These are phyloP conservation scores for Boletus reticulatus DNA, from an alignment of 768 basidiomycete species.

Conservation along the genomic window DNA sequence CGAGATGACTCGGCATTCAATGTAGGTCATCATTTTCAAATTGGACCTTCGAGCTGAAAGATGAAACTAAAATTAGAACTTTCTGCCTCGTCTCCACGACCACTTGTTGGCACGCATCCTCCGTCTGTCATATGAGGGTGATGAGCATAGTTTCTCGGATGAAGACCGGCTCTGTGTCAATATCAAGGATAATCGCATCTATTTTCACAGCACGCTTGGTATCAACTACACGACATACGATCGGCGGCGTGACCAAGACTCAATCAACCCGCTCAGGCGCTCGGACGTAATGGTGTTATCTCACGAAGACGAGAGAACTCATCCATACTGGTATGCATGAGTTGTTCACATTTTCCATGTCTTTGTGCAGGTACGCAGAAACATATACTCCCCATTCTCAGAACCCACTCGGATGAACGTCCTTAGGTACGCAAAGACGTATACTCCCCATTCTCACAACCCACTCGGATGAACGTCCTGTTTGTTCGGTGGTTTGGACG, in stretches of 20 bases:
- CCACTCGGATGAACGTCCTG: constrained; percentile 22
- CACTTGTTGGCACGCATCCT: constrained; percentile 16
- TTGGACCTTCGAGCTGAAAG: too few relatives aligned
- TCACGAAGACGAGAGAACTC: constrained; percentile 20
- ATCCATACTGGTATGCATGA: constrained; percentile 39
- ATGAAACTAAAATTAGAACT: constrained; percentile 12
- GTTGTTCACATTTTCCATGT: constrained; percentile 20
- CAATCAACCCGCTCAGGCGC: constrained; percentile 35
- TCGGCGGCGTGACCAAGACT: constrained; percentile 33
- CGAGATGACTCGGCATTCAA: constrained; percentile 27
- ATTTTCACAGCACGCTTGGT: constrained; percentile 9
- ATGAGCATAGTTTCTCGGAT: constrained; percentile 23
- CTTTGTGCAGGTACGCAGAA: neutral
- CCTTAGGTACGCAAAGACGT: neutral
- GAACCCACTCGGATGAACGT: constrained; percentile 19
- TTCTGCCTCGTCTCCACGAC: constrained; percentile 15
- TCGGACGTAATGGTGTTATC: constrained; percentile 36
- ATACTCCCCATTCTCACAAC: too few relatives aligned
- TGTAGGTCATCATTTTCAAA: neutral
- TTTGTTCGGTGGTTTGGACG: constrained; percentile 28
- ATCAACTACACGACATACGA: constrained; percentile 34
- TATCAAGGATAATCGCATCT: constrained; percentile 20
- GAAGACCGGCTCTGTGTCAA: constrained; percentile 22
- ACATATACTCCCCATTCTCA: too few relatives aligned
- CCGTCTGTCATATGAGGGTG: constrained; percentile 23